Evolutionary conservation across 192 early-diverging fungal genomes (phyloP).

Genomic region (Lunasporangiospora selenospora): DNA sequence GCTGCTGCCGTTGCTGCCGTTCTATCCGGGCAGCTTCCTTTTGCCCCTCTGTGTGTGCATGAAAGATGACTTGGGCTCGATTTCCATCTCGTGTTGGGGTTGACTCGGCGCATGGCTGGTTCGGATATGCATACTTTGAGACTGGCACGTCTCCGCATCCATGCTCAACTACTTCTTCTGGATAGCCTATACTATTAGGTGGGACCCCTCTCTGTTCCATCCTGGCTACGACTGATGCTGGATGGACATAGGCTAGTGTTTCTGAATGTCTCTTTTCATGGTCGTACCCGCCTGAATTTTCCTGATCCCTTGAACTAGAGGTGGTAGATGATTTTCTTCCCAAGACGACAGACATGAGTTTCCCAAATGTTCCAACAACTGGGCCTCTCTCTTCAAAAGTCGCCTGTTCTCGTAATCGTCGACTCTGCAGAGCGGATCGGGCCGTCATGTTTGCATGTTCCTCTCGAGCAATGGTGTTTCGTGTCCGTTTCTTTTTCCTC

Average conservation of each 20-base stretch:
- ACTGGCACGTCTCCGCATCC: constrained; percentile 10
- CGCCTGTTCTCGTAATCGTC: no score
- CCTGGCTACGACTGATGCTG: constrained; percentile 1
- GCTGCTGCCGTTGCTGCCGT: no score
- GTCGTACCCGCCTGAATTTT: no score
- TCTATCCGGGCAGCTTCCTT: constrained; percentile 5
- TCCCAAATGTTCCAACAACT: no score
- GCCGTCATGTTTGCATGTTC: constrained; percentile 27
- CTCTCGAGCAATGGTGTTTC: constrained; percentile 43
- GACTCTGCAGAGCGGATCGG: constrained; percentile 19
- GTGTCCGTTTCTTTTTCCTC: constrained; percentile 21
- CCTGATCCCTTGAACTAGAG: no score
- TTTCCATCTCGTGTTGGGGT: neutral
- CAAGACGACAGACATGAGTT: no score
- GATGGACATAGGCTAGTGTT: neutral
- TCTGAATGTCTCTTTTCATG: constrained; percentile 4
- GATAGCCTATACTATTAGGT: constrained; percentile 14
- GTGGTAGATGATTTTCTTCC: no score
- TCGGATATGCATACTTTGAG: constrained; percentile 21
- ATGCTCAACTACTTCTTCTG: constrained; percentile 17
- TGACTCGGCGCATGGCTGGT: constrained; percentile 10
- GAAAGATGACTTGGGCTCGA: neutral
- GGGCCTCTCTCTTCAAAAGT: no score
- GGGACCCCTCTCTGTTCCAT: constrained; percentile 13
- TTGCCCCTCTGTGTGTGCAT: neutral